A percentile compares a stretch with the other conserved stretches of the same genome.
These are phyloP conservation scores for Stagonosporopsis chrysanthemi DNA, from an alignment of 2,329 filamentous ascomycete species.

Conservation along the genomic window DNA sequence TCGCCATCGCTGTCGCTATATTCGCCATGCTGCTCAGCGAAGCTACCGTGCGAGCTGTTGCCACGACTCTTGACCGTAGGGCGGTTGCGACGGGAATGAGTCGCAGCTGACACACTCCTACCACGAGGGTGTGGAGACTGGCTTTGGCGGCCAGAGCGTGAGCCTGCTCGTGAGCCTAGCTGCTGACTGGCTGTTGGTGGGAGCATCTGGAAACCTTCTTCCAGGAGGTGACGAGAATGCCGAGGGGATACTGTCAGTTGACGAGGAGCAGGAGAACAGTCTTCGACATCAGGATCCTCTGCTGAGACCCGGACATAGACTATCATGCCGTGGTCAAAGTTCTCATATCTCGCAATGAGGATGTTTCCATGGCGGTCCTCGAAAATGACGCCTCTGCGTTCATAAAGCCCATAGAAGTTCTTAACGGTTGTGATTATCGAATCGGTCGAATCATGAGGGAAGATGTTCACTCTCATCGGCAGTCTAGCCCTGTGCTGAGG, in stretches of 20 bases:
- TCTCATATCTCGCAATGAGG: conserved; percentile 94
- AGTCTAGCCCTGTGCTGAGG: conserved; percentile 75
- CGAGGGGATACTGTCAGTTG: conserved; percentile 58
- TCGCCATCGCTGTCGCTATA: conserved; percentile 90
- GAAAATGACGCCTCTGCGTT: conserved; percentile 86
- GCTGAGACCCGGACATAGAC: conserved; percentile 88
- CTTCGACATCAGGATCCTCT: conserved; percentile 59
- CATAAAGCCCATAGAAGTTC: conserved; percentile 98
- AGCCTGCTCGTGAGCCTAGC: conserved; percentile 71
- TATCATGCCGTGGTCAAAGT: conserved; percentile 89
- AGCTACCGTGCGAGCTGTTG: conserved; percentile 64
- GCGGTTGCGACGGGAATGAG: conserved; percentile 64
- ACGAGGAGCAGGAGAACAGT: conserved; percentile 57
- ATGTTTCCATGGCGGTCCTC: conserved; percentile 89
- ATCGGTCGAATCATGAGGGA: conserved; percentile 93
- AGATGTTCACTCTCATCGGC: conserved; percentile 90
- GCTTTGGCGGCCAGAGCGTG: conserved; percentile 75
- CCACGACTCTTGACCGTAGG: conserved; percentile 72
- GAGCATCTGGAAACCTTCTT: conserved; percentile 70
- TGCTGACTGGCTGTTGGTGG: conserved; percentile 67
- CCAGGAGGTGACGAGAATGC: conserved; percentile 65
- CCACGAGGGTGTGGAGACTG: conserved; percentile 75
- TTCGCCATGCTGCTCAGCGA: conserved; percentile 68
- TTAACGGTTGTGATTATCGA: conserved; percentile 98
- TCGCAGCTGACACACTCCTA: conserved; percentile 79